These are phyloP conservation scores for Aspergillus neoniger DNA, from an alignment of 2,329 filamentous ascomycete genomes.

Conservation along the genomic window DNA sequence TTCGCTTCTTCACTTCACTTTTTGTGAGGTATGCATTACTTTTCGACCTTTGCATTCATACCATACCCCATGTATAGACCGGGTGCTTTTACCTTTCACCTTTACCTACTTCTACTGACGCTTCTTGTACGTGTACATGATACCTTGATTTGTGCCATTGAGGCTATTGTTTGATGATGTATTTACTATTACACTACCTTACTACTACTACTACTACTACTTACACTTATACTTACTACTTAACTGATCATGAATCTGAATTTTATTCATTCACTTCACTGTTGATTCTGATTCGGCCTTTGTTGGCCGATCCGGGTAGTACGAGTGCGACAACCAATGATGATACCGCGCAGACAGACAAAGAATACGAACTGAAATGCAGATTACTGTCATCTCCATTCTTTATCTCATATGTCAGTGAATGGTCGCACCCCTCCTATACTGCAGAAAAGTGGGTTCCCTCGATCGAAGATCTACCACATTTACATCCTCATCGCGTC, in stretches of 20 bases:
- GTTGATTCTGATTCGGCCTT: no score
- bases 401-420: no score
- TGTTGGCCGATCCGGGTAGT: no score
- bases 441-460: no score
- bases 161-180: constrained; percentile 10
- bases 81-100: constrained; percentile 10
- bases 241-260: neutral
- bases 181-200: constrained; percentile 11
- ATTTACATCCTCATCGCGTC: no score
- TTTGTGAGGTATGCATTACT: constrained; percentile 14
- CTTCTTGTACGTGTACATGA: constrained; percentile 38
- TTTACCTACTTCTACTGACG: constrained; percentile 6
- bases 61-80: constrained; percentile 31
- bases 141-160: constrained; percentile 28
- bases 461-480: no score
- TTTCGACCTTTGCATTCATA: constrained; percentile 28
- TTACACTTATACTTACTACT: neutral
- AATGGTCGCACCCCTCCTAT: no score
- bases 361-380: no score
- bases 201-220: constrained; percentile 5
- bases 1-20: constrained; percentile 21
- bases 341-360: no score
- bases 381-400: no score
- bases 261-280: no score
- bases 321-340: no score